phyloP scores from a whole-genome alignment of 192 early-diverging fungal genomes.

The Podochytrium sp. region DNA sequence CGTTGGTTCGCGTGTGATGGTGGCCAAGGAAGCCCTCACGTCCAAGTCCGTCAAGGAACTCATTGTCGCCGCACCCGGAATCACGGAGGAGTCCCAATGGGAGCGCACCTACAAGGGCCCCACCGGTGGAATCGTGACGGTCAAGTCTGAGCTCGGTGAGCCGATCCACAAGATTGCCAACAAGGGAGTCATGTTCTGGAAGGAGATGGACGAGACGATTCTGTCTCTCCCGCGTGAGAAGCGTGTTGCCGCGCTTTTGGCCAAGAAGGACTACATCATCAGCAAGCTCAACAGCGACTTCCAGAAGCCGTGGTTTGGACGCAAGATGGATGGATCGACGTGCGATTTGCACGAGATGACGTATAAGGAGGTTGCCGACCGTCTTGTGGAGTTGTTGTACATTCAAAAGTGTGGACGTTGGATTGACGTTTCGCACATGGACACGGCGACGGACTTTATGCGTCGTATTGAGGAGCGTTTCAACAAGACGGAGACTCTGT shows the following conservation, averaged over 20 bases:
- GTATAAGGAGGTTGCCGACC: slow-evolving; percentile 82
- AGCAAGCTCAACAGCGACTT: slow-evolving; percentile 83
- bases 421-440: slow-evolving; percentile 74
- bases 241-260: slow-evolving; percentile 68
- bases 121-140: slow-evolving; percentile 80
- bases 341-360: slow-evolving; percentile 93
- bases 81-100: slow-evolving; percentile 80
- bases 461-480: slow-evolving; percentile 90
- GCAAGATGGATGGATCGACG: slow-evolving; percentile 66
- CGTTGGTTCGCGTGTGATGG: slow-evolving; percentile 96
- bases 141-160: slow-evolving; percentile 90
- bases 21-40: slow-evolving; percentile 83
- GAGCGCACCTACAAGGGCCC: slow-evolving; percentile 79
- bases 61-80: slow-evolving; percentile 82
- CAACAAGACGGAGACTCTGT: slow-evolving; percentile 54
- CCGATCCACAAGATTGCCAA: slow-evolving; percentile 92
- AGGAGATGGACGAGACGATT: slow-evolving; percentile 80
- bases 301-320: slow-evolving; percentile 95
- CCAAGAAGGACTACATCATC: slow-evolving; percentile 88
- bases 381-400: slow-evolving; percentile 83
- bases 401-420: slow-evolving; percentile 73
- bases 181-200: slow-evolving; percentile 76
- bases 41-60: slow-evolving; percentile 82
- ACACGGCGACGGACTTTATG: slow-evolving; percentile 78
- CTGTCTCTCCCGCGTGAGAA: slow-evolving; percentile 84